phyloP scores from a whole-genome alignment of 228 moss, liverwort and hornwort genomes.

The Sphagnum fallax region DNA sequence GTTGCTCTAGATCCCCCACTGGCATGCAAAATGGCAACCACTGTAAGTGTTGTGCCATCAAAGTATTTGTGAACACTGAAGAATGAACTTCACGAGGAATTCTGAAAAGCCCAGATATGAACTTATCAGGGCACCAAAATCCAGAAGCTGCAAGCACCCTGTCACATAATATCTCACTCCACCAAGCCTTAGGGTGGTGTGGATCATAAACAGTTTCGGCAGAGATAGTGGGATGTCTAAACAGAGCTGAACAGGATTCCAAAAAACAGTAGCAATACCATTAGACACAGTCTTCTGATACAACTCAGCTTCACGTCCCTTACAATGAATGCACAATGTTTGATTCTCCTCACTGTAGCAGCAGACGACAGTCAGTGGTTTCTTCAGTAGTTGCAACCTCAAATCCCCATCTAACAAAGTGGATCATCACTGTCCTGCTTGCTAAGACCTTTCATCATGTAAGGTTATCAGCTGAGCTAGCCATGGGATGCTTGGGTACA shows the following conservation, averaged over 20 bases:
- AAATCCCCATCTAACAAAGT: too few relatives aligned
- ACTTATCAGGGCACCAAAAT: too few relatives aligned
- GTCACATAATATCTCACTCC: neutral
- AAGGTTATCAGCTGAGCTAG: too few relatives aligned
- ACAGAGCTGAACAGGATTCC: neutral
- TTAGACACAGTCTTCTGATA: constrained; percentile 88
- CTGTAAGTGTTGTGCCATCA: neutral
- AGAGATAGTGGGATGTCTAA: neutral
- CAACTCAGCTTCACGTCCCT: constrained; percentile 82
- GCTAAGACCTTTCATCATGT: neutral
- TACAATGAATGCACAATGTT: constrained; percentile 85
- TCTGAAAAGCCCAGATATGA: too few relatives aligned
- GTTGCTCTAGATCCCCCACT: constrained; percentile 89
- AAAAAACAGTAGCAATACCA: constrained; percentile 25
- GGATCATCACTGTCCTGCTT: neutral
- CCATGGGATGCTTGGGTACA: too few relatives aligned
- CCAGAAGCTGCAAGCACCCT: too few relatives aligned
- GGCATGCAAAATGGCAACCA: constrained; percentile 6
- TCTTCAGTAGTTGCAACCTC: neutral
- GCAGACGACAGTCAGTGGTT: neutral
- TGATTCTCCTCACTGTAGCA: constrained; percentile 71
- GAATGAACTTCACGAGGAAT: too few relatives aligned
- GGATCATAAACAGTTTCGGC: neutral
- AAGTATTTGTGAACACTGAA: too few relatives aligned
- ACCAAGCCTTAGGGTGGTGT: too few relatives aligned